Percentiles rank a stretch among this genome's conserved stretches.
These are phyloP conservation scores for Pueraria montana DNA, from an alignment of 306 rosid species.

Conservation along the genomic window DNA sequence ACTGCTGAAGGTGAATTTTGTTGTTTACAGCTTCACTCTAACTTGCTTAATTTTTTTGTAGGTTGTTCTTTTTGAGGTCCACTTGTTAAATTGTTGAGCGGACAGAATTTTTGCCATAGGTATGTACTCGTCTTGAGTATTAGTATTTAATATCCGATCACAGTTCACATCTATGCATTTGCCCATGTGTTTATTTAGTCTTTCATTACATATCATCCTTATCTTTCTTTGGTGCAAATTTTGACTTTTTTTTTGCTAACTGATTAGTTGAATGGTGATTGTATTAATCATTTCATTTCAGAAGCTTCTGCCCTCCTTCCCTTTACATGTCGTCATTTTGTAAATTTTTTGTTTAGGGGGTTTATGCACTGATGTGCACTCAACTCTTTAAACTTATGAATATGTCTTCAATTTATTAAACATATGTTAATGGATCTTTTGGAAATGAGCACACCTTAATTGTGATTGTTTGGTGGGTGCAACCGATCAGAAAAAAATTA, in stretches of 20 bases:
- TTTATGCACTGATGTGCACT: constrained; percentile 8
- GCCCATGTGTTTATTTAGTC: constrained; percentile 13
- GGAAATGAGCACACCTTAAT: constrained; percentile 12
- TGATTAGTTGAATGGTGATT: background rate
- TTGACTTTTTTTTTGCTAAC: background rate
- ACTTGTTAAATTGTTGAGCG: constrained; percentile 37
- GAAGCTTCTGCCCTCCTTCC: background rate
- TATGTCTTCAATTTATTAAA: constrained; percentile 11
- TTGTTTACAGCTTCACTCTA: constrained; percentile 29
- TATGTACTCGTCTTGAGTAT: constrained; percentile 43
- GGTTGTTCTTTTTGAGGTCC: constrained; percentile 28
- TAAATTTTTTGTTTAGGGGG: background rate
- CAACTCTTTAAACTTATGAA: constrained; percentile 28
- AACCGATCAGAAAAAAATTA: background rate
- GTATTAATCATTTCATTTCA: constrained; percentile 21
- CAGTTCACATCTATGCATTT: constrained; percentile 35
- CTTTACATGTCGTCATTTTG: constrained; percentile 19
- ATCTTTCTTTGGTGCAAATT: too few species aligned
- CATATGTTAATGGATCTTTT: constrained; percentile 19
- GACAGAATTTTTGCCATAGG: constrained; percentile 51
- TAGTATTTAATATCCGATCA: constrained; percentile 22
- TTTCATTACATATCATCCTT: constrained; percentile 22
- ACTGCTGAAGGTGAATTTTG: constrained; percentile 37
- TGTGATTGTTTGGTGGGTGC: background rate
- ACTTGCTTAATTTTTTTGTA: constrained; percentile 40